Evolutionary conservation across 192 early-diverging fungal species (phyloP).

Genomic region (Obelidium mucronatum): DNA sequence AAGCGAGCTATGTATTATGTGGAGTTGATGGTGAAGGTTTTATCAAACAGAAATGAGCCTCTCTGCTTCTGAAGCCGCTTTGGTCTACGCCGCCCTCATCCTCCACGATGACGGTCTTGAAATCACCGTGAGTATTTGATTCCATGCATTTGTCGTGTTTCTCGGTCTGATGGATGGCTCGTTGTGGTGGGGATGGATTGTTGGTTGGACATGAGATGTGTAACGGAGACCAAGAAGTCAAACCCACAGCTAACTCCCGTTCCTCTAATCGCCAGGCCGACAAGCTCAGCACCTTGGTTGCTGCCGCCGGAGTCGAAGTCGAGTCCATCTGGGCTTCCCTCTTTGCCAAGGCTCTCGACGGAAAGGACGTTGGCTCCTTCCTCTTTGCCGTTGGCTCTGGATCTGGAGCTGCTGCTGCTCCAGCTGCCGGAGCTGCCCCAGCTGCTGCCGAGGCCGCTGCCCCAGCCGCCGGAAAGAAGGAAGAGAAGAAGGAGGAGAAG

Average conservation of each 20-base stretch:
- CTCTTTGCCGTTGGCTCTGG: constrained; percentile 85
- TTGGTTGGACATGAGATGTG: no score
- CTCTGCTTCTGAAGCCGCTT: constrained; percentile 82
- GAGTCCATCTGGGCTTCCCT: constrained; percentile 95
- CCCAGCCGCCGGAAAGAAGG: constrained; percentile 52
- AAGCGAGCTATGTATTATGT: no score
- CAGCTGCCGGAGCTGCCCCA: constrained; percentile 59
- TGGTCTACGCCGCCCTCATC: constrained; percentile 97
- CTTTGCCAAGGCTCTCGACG: constrained; percentile 98
- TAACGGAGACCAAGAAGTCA: no score
- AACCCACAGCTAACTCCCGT: constrained; percentile 12
- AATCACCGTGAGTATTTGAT: constrained; percentile 82
- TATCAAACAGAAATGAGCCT: constrained; percentile 58
- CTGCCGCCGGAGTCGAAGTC: constrained; percentile 88
- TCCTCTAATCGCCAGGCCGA: no score
- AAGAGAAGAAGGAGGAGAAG: constrained; percentile 61
- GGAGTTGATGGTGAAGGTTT: no score
- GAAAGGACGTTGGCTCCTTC: constrained; percentile 88
- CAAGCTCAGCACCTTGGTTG: constrained; percentile 90
- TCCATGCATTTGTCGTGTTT: not conserved
- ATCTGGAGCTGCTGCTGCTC: constrained; percentile 59
- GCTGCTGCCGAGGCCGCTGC: constrained; percentile 59
- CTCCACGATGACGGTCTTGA: constrained; percentile 97
- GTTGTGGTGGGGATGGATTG: not conserved
- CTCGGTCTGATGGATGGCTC: not conserved